Percentiles rank a stretch among this genome's conserved stretches.
These are phyloP conservation scores for Pleurotus pulmonarius DNA, from an alignment of 768 basidiomycete species.

Conservation along the genomic window DNA sequence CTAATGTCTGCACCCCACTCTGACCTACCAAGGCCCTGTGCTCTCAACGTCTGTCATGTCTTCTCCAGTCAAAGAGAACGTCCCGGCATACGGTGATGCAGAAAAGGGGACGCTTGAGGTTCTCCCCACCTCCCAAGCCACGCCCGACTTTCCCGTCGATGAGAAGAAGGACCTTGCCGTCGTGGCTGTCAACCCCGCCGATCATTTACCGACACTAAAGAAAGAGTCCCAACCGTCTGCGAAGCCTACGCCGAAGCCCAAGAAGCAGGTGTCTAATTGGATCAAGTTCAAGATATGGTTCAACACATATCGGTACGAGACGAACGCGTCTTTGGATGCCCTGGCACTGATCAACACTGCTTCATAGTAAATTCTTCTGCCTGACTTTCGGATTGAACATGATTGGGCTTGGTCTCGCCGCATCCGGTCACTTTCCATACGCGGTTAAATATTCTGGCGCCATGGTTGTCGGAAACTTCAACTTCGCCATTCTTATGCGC, in stretches of 20 bases:
- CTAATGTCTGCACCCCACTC: constrained; percentile 3
- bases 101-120: constrained; percentile 57
- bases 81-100: constrained; percentile 44
- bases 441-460: constrained; percentile 58
- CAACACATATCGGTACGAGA: constrained; percentile 60
- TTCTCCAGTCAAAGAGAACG: constrained; percentile 31
- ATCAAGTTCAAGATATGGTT: constrained; percentile 63
- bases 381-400: constrained; percentile 59
- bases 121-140: constrained; percentile 25
- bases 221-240: constrained; percentile 28
- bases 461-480: constrained; percentile 68
- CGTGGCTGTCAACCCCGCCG: constrained; percentile 19
- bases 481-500: constrained; percentile 68
- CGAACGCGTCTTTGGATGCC: neutral
- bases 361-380: constrained; percentile 62
- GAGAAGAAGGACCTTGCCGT: constrained; percentile 35
- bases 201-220: constrained; percentile 29
- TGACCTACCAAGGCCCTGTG: neutral
- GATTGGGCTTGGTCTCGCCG: constrained; percentile 58
- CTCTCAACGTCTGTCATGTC: constrained; percentile 33
- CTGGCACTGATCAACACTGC: neutral
- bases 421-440: constrained; percentile 64
- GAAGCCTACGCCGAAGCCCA: constrained; percentile 39
- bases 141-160: constrained; percentile 25
- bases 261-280: constrained; percentile 58